These are phyloP conservation scores for Aphanomyces astaci DNA, from an alignment of 352 stramenopile species.

Conservation along the genomic window DNA sequence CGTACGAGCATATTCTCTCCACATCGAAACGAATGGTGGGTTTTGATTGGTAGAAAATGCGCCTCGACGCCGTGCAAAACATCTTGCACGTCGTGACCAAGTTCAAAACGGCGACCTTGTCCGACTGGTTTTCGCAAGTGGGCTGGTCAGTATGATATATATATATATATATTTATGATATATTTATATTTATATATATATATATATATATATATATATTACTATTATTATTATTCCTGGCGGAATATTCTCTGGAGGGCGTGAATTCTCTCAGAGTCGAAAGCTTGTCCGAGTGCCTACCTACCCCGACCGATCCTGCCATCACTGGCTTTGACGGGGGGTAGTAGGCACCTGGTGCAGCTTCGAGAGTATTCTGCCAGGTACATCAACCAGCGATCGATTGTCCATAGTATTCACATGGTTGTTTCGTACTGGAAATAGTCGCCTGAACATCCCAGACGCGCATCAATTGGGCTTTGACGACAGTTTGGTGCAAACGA, in stretches of 20 bases:
- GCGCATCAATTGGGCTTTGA: slow-evolving; percentile 48
- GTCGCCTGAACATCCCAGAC: slow-evolving; percentile 50
- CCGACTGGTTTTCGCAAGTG: slow-evolving; percentile 59
- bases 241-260: too few relatives aligned
- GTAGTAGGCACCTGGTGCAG: too few relatives aligned
- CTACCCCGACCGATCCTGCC: too few relatives aligned
- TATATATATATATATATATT: too few relatives aligned
- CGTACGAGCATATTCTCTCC: background rate
- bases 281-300: too few relatives aligned
- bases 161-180: too few relatives aligned
- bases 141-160: slow-evolving; percentile 24
- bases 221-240: too few relatives aligned
- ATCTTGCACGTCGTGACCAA: slow-evolving; percentile 44
- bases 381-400: too few relatives aligned
- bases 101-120: slow-evolving; percentile 40
- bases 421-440: background rate
- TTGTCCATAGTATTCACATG: background rate
- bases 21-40: background rate
- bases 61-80: slow-evolving; percentile 39
- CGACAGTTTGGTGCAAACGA: slow-evolving; percentile 37
- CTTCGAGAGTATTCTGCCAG: too few relatives aligned
- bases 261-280: too few relatives aligned
- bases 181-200: too few relatives aligned
- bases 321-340: too few relatives aligned
- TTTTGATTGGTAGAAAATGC: slow-evolving; percentile 17